Evolutionary conservation across 1,284 basidiomycete species (phyloP).

Genomic region (Boletus smithii): DNA sequence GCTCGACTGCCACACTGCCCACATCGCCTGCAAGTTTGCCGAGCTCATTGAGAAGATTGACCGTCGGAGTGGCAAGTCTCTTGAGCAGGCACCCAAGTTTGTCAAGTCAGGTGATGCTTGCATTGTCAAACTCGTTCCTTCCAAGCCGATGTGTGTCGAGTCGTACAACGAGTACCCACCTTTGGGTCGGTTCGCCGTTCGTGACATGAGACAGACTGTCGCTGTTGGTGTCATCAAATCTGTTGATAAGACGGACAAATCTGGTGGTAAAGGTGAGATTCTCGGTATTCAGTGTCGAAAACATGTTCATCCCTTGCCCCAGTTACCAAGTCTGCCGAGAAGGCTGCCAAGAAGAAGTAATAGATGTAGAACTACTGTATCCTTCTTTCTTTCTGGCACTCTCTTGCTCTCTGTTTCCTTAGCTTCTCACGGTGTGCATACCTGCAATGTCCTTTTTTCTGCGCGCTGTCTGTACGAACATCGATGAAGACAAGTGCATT

Average conservation of each 20-base stretch:
- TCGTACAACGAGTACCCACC: slow-evolving; percentile 98
- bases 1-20: slow-evolving; percentile 99
- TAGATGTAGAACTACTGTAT: slow-evolving; percentile 65
- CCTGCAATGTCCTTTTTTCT: slow-evolving; percentile 23
- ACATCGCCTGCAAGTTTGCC: slow-evolving; percentile 99
- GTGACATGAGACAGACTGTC: slow-evolving; percentile 98
- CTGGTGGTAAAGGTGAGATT: slow-evolving; percentile 73
- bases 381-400: slow-evolving; percentile 46
- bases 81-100: slow-evolving; percentile 91
- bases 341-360: slow-evolving; percentile 95
- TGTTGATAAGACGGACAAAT: slow-evolving; percentile 90
- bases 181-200: slow-evolving; percentile 97
- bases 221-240: slow-evolving; percentile 97
- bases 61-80: slow-evolving; percentile 92
- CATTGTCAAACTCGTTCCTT: slow-evolving; percentile 96
- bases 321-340: slow-evolving; percentile 96
- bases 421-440: slow-evolving; percentile 44
- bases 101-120: slow-evolving; percentile 96
- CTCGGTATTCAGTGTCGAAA: slow-evolving; percentile 10
- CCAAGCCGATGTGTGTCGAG: slow-evolving; percentile 99
- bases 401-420: slow-evolving; percentile 33
- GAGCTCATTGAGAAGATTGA: slow-evolving; percentile 99
- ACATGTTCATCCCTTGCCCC: slow-evolving; percentile 19
- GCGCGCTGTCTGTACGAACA: slow-evolving; percentile 47
- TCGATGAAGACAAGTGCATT: slow-evolving; percentile 42